Conservation (phyloP, 2,329 filamentous ascomycete genomes). For the Colletotrichum sp. region DNA sequence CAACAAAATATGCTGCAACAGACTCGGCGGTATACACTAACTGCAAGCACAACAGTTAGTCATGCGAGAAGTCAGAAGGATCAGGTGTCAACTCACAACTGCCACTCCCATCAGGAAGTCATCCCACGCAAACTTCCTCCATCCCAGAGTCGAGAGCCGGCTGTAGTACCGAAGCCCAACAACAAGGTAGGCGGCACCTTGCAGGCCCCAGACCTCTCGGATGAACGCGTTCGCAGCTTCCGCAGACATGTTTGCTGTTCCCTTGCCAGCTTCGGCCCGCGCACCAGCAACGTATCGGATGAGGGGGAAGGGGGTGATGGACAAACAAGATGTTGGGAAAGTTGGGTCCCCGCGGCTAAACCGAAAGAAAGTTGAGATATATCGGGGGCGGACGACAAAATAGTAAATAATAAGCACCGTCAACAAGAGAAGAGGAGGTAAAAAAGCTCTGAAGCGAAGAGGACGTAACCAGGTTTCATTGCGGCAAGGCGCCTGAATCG, state of each 20-base stretch:
- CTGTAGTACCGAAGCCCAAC: conserved; percentile 19
- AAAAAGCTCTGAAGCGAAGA: not conserved
- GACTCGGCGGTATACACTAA: conserved; percentile 25
- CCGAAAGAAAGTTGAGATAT: not conserved
- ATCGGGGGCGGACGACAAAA: not conserved
- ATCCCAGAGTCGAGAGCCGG: not conserved
- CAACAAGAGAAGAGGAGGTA: not conserved
- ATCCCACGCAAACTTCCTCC: conserved; percentile 12
- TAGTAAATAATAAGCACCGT: not conserved
- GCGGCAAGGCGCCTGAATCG: not conserved
- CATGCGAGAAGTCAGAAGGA: not conserved
- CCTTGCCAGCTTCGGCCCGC: not conserved
- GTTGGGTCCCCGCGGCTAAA: not conserved
- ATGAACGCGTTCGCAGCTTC: conserved; percentile 8
- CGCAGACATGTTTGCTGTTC: conserved; percentile 2
- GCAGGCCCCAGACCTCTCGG: conserved; percentile 21
- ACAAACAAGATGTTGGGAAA: not conserved
- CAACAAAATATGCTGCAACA: conserved; percentile 37
- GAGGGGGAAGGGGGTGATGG: not conserved
- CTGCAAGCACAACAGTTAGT: not conserved
- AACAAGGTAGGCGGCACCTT: conserved; percentile 12
- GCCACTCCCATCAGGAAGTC: conserved; percentile 14
- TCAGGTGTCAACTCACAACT: not conserved
- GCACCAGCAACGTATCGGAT: not conserved
- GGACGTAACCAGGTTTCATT: not conserved